Evolutionary conservation across 2,329 filamentous ascomycete genomes (phyloP).

Genomic region (Ophiostoma montium): DNA sequence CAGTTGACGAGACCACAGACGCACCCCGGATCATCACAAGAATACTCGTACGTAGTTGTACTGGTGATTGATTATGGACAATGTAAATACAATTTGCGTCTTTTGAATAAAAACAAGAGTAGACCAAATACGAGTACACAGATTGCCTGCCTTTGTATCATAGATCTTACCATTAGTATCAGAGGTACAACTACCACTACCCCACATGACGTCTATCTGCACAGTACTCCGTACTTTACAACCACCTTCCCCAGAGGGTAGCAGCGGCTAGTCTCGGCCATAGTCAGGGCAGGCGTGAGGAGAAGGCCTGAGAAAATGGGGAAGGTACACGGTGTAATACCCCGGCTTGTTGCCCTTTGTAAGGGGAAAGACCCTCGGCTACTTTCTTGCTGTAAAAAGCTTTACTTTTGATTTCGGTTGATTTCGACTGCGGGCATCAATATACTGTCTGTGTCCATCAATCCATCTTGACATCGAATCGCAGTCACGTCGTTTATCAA

Average conservation of each 20-base stretch:
- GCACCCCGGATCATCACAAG: no score
- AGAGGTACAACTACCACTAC: no score
- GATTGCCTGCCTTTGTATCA: no score
- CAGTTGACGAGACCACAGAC: conserved; percentile 4
- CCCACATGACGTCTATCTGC: conserved; percentile 6
- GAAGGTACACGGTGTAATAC: conserved; percentile 6
- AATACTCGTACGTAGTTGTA: no score
- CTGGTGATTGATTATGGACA: no score
- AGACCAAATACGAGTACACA: no score
- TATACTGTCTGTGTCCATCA: conserved; percentile 10
- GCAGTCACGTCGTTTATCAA: no score
- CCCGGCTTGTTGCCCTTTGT: neutral
- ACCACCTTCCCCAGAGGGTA: conserved; percentile 2
- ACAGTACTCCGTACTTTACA: neutral
- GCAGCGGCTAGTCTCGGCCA: conserved; percentile 13
- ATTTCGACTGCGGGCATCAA: neutral
- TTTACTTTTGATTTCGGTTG: no score
- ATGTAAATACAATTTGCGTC: no score
- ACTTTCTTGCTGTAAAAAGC: neutral
- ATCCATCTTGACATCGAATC: no score
- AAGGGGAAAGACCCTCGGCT: neutral
- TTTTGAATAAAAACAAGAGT: no score
- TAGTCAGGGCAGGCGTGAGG: neutral
- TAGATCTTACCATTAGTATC: no score
- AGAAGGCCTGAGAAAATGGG: conserved; percentile 1